A percentile compares a stretch with the other conserved stretches of the same genome.
Conservation (phyloP, 2,329 filamentous ascomycete genomes). For the Sarocladium oryzae region DNA sequence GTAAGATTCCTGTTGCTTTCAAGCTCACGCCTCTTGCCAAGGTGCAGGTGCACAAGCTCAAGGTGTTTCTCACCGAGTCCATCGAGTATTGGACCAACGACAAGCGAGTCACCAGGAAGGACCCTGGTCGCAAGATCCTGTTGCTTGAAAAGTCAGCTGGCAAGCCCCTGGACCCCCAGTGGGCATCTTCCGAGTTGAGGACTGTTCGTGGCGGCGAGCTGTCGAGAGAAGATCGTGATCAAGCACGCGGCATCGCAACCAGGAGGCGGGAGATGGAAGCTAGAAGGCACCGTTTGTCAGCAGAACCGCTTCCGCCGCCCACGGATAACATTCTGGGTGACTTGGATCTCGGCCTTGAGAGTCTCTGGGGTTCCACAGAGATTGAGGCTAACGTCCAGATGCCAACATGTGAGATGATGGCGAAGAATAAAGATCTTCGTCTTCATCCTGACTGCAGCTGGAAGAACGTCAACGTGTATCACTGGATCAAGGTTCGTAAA, state of each 20-base stretch:
- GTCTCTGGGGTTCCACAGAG: slow-evolving; percentile 79
- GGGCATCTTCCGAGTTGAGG: slow-evolving; percentile 67
- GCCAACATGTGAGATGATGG: slow-evolving; percentile 82
- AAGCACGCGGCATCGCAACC: slow-evolving; percentile 41
- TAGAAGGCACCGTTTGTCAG: slow-evolving; percentile 29
- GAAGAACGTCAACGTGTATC: slow-evolving; percentile 87
- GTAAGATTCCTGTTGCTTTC: slow-evolving; percentile 86
- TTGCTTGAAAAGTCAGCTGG: slow-evolving; percentile 86
- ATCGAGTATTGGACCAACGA: slow-evolving; percentile 87
- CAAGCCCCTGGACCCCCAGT: slow-evolving; percentile 64
- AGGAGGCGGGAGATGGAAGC: slow-evolving; percentile 50
- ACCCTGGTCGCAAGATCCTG: slow-evolving; percentile 76
- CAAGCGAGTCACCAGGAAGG: slow-evolving; percentile 76
- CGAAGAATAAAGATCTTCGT: slow-evolving; percentile 57
- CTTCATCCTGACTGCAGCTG: slow-evolving; percentile 90
- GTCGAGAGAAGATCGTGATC: slow-evolving; percentile 38
- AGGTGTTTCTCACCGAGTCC: slow-evolving; percentile 85
- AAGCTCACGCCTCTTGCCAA: slow-evolving; percentile 90
- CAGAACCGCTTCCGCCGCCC: slow-evolving; percentile 40
- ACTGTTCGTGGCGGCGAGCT: slow-evolving; percentile 77
- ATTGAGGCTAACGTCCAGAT: slow-evolving; percentile 93
- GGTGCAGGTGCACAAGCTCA: slow-evolving; percentile 87
- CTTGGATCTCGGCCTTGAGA: slow-evolving; percentile 62
- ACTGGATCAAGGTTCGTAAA: slow-evolving; percentile 91
- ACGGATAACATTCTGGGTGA: slow-evolving; percentile 74